Conservation (phyloP, 441 rosid species). For the Pelargonium fulgidum region DNA sequence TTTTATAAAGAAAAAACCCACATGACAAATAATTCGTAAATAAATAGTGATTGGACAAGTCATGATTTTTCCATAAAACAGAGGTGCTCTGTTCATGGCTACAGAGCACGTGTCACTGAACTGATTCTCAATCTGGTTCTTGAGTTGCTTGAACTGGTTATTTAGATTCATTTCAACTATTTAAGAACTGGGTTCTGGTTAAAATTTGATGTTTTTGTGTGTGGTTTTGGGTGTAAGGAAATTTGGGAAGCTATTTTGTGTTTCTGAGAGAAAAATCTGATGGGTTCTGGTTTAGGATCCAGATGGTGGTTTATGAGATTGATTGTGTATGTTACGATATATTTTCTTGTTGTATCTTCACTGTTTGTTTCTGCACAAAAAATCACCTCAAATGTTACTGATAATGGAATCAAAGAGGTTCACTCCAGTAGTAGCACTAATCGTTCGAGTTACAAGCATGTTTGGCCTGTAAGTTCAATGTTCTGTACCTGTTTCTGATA, state of each 20-base stretch:
- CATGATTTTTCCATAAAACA: not conserved
- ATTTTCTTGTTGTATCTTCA: not conserved
- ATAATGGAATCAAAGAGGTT: not conserved
- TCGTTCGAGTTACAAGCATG: constrained; percentile 49
- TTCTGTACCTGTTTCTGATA: not conserved
- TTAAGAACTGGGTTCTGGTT: not conserved
- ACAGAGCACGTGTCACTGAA: not conserved
- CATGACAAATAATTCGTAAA: not conserved
- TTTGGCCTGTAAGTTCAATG: constrained; percentile 70
- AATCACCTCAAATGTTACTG: not conserved
- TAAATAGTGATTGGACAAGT: not conserved
- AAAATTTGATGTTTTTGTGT: not conserved
- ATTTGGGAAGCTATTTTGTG: not conserved
- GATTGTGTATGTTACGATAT: not conserved
- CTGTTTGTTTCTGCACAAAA: not conserved
- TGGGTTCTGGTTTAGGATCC: not conserved
- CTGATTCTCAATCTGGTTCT: not conserved
- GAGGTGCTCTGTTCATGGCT: not conserved
- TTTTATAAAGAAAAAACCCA: too few relatives aligned
- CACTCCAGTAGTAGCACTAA: not conserved
- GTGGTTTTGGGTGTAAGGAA: not conserved
- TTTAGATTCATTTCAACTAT: not conserved
- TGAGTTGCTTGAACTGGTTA: not conserved
- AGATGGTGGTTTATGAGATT: not conserved
- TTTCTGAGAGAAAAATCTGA: not conserved